Base-by-base conservation (phyloP, 768 basidiomycete species). In the Dioszegia aurantiaca region DNA sequence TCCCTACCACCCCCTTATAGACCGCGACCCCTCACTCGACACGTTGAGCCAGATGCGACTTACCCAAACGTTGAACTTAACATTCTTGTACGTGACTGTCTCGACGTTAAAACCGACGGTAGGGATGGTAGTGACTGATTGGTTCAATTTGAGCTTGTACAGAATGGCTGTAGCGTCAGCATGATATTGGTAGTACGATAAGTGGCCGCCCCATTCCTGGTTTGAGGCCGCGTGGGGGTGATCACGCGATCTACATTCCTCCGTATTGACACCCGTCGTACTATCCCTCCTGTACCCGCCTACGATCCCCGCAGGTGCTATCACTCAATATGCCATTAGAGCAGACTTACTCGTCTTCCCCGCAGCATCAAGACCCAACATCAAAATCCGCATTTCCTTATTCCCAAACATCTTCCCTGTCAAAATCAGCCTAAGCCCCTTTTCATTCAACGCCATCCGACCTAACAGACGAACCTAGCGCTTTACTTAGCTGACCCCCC, bases 81-180 rank as follows among this genome's bases (percentile, higher is more conserved):
- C 92, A 62, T 98, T 97, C 83, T 95, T 95, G 80, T 98, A 98
- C 45, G 92, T 95, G 53, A 98, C 94, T 3, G 94, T 98, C 79
- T 98, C 94, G 60, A 98, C 94, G 72, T 98, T 98, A 84, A 98
- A 98, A 23, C 94, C 94, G 75, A 95, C 91, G 59, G 94, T 98
- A 59, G 94, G 94, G 73, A 98, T 97, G 21, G 94, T 98, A 21
- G 94, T 98, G 58, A 98, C 94, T 48, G 90, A 92, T 79, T 98
- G 93, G 79, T 97, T 95, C 77, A 98, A 80, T 80, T 98, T 98
- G 79, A 98, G 86, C 77, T 98, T 98, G 83, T 98, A 98, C 45
- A 98, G 84, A 75, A 98, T 98, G 43, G 94, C 94, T 98, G 77
- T 16, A 55, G 55, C 56, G 21, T 65, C 19, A 61, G 56, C 49